Conservation (phyloP, 1,139 yeast species). For the Casaregolazyma lundiana region DNA sequence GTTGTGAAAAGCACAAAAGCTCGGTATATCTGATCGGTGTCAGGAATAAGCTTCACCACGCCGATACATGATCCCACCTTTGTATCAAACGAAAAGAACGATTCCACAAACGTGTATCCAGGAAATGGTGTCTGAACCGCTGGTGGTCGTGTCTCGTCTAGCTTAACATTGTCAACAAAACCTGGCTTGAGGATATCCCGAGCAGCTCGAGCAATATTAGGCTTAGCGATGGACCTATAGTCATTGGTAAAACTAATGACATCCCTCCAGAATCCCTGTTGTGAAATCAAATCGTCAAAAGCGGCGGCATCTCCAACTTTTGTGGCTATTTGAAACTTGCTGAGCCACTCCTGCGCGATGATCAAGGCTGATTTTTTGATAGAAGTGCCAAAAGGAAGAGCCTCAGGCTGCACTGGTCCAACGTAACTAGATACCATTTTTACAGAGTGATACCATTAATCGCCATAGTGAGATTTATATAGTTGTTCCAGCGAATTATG, state of each 20-base stretch:
- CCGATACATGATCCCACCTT: slow-evolving; percentile 16
- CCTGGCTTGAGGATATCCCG: slow-evolving; percentile 13
- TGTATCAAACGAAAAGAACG: slow-evolving; percentile 16
- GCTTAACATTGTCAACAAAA: no score
- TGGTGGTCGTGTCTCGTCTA: no score
- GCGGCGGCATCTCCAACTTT: slow-evolving; percentile 15
- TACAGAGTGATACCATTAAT: no score
- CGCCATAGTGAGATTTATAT: no score
- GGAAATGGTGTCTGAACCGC: no score
- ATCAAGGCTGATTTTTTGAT: no score
- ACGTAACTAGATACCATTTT: no score
- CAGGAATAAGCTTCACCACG: slow-evolving; percentile 14
- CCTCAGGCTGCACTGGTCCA: no score
- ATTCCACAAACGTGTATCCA: slow-evolving; percentile 16
- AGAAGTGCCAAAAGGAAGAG: no score
- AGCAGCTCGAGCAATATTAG: slow-evolving; percentile 22
- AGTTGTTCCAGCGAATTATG: no score
- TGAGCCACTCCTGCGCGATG: no score
- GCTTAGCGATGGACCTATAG: slow-evolving; percentile 21
- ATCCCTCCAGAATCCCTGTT: slow-evolving; percentile 23
- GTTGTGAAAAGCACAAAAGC: slow-evolving; percentile 37
- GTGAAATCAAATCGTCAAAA: slow-evolving; percentile 17
- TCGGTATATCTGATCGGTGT: slow-evolving; percentile 28
- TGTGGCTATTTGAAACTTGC: no score
- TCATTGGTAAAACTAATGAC: slow-evolving; percentile 22